Evolutionary conservation across 495 filamentous ascomycete species (phyloP), one percentile per base, ranked within the genome.

Genomic region (Penicillium pancosmium): DNA sequence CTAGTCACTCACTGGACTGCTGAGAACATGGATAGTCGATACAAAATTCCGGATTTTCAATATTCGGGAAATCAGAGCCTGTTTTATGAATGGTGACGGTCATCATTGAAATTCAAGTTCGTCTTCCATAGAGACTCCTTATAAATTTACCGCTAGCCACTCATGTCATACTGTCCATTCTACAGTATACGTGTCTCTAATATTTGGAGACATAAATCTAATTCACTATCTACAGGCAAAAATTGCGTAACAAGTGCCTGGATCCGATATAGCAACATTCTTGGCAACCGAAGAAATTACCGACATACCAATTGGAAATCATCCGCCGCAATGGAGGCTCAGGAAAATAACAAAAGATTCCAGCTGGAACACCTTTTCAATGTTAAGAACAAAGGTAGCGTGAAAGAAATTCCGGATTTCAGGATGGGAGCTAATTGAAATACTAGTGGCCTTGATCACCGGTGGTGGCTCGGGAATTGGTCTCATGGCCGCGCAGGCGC

Each of bases 401-500:
- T 31, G 8, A 23, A 47, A 11, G 8, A 11, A 49, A 13, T 25
- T 3, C 36, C 11, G 50, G 12, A 21, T 3, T 48, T 31, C 33
- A 35, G 16, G 8, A 38, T n/a, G 50, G 50, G 19, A 11, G 38
- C 44, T n/a, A 23, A 11, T n/a, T 4, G 55, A 55, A 57, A 9
- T 35, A n/a, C n/a, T n/a, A 76, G 75, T 86, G 10, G 83, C 83
- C 48, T 68, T 86, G 5, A 67, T 87, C 52, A 85, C 82, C 7
- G 84, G 84, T 53, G 84, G 70, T 61, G 78, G 79, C 35, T 80
- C 77, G 19, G 80, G 80, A 2, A 82, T 81, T 19, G 80, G 79
- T 27, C 66, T 82, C 1, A 84, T 82, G 83, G 72, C 74, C 52
- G 73, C 76, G 0, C 84, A 87, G 70, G 80, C 84, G 9, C 77